These are phyloP conservation scores for Wickerhamiella slavikovae DNA, from an alignment of 805 yeast genomes.

Conservation along the genomic window DNA sequence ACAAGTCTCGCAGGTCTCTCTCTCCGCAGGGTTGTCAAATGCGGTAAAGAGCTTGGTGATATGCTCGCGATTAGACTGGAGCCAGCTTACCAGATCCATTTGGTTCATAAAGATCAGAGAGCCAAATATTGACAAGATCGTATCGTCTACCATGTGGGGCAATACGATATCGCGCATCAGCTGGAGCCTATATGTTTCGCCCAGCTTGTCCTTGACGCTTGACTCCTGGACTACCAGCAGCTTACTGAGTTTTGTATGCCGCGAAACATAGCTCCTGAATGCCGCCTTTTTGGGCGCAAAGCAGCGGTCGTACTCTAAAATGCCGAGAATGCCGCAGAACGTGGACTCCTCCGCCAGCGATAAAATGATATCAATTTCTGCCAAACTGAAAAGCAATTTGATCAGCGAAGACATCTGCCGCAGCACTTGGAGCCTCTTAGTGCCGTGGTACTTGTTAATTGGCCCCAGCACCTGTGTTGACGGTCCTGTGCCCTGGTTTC, in stretches of 20 bases:
- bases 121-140: constrained; percentile 43
- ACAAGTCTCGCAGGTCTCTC: too few relatives aligned
- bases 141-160: constrained; percentile 67
- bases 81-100: constrained; percentile 37
- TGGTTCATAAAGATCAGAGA: constrained; percentile 52
- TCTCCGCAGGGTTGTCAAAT: constrained; percentile 37
- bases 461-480: too few relatives aligned
- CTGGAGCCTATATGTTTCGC: constrained; percentile 56
- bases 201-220: constrained; percentile 30
- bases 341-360: constrained; percentile 31
- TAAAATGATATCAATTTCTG: constrained; percentile 44
- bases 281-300: constrained; percentile 64
- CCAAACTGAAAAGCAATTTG: constrained; percentile 45
- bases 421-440: constrained; percentile 30
- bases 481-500: too few relatives aligned
- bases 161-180: constrained; percentile 74
- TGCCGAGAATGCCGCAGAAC: constrained; percentile 47
- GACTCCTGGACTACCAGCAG: constrained; percentile 42
- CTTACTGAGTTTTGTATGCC: constrained; percentile 44
- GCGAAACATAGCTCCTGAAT: constrained; percentile 42
- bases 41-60: constrained; percentile 24
- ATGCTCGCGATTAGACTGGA: constrained; percentile 31
- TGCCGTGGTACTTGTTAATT: neutral
- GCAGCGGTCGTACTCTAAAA: constrained; percentile 73
- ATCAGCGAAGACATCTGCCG: constrained; percentile 52